Base-by-base conservation (phyloP, 106 monocot species). In the Dendrobium officinale region DNA sequence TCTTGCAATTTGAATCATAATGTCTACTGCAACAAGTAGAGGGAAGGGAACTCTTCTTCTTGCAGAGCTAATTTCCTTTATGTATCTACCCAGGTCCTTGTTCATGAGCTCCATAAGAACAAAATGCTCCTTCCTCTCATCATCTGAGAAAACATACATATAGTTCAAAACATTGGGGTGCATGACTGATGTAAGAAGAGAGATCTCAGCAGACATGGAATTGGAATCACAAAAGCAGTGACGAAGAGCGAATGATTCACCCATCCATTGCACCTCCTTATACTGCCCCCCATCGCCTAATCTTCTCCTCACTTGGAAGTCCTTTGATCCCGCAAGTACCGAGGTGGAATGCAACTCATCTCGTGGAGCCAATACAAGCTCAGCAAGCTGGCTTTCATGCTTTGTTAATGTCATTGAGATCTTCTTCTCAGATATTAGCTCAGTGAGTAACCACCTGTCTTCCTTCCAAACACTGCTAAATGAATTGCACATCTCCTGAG, bases 1-100 rank as follows among this genome's bases (percentile, higher is more conserved):
- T 84, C 87, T 84, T 4, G 91, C 89, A 16, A 93, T 85, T 72
- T 93, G 93, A 19, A 93, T 82, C 91, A 93, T 91, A 51, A 51
- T 81, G 55, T 93, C 89, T 2, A 93, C 86, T 2, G 91, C 91
- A 40, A 93, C 89, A 3, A 79, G 77, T 6, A 93, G 81, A 11
- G 89, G 73, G 20, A 91, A 91, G 0, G 89, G 89, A 48, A 85
- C 29, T 55, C 84, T 87, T 75, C 79, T 89, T 19, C 86, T 85
- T 6, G 91, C 56, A 31, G 84, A 58, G 27, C 78, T 80, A 13
- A 79, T 85, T 55, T 93, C 93, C 58, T 85, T 88, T 77, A 93
- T 86, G 68, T 88, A 77, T 19, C 77, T 85, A 67, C 42, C 10
- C 2, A 93, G 86, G 80, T 87, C 85, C 79, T 81, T 91, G 73